These are phyloP conservation scores for Prunus campanulata DNA, from an alignment of 306 rosid genomes.

Conservation along the genomic window DNA sequence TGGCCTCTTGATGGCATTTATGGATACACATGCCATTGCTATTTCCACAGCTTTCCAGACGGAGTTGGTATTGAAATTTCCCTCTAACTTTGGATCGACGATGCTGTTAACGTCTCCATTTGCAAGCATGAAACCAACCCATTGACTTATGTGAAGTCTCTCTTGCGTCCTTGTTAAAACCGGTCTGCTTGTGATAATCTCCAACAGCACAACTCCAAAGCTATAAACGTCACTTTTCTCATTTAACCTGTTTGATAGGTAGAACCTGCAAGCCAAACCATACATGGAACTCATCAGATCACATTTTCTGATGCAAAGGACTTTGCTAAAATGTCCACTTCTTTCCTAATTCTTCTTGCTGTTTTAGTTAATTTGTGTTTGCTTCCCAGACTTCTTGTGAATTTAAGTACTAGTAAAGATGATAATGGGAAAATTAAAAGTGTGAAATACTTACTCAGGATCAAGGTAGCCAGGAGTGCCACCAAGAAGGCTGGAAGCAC, in stretches of 20 bases:
- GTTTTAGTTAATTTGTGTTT: too few species aligned
- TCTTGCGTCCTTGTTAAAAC: background rate
- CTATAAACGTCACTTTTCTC: conserved; percentile 26
- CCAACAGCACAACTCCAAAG: conserved; percentile 19
- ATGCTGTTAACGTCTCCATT: conserved; percentile 21
- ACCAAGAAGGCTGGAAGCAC: background rate
- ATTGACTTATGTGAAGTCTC: conserved; percentile 11
- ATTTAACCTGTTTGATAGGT: conserved; percentile 7
- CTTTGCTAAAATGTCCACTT: too few species aligned
- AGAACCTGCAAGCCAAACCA: conserved; percentile 17
- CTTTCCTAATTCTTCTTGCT: too few species aligned
- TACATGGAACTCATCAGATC: too few species aligned
- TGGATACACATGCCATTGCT: conserved; percentile 19
- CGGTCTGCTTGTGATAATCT: conserved; percentile 15
- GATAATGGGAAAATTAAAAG: background rate
- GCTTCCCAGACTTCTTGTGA: too few species aligned
- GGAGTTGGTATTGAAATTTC: conserved; percentile 17
- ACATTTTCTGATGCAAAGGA: too few species aligned
- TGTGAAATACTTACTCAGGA: conserved; percentile 10
- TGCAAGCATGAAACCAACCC: conserved; percentile 22
- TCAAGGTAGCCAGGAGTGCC: conserved; percentile 21
- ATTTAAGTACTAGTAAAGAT: background rate
- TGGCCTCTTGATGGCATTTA: conserved; percentile 12
- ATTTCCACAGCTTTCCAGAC: conserved; percentile 40
- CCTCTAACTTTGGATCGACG: conserved; percentile 18